A percentile compares a stretch with the other conserved stretches of the same genome.
phyloP scores from a whole-genome alignment of 2,329 filamentous ascomycete species.

The Davidsoniella australis region DNA sequence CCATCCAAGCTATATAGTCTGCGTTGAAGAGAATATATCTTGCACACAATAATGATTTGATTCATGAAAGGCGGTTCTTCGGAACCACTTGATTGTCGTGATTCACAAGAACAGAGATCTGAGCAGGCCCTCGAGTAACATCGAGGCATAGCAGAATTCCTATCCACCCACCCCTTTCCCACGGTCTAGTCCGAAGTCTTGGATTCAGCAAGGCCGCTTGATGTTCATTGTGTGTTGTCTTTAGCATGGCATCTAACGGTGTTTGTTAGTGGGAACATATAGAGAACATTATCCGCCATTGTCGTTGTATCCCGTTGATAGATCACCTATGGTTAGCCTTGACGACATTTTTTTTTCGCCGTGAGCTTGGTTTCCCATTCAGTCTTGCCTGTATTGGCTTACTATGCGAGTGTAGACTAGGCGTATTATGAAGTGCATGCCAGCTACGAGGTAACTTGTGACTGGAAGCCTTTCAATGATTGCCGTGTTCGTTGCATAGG shows the following conservation, averaged over 20 bases:
- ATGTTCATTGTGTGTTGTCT: not conserved
- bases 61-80: constrained; percentile 1
- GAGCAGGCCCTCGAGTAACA: constrained; percentile 20
- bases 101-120: constrained; percentile 32
- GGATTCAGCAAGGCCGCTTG: constrained; percentile 1
- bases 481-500: no score
- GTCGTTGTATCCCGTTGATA: no score
- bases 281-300: no score
- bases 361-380: not conserved
- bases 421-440: not conserved
- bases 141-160: constrained; percentile 6
- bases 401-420: no score
- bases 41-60: constrained; percentile 11
- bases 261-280: no score
- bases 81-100: constrained; percentile 1
- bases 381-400: not conserved
- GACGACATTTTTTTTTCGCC: not conserved
- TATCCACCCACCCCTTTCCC: constrained; percentile 11
- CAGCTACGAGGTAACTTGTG: not conserved
- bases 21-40: constrained; percentile 12
- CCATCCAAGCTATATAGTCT: not conserved
- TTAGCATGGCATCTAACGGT: no score
- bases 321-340: not conserved
- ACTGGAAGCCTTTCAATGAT: not conserved
- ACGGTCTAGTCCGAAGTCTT: not conserved